Conservation (phyloP, 1,284 basidiomycete species). For the Leccinum solheimii region DNA sequence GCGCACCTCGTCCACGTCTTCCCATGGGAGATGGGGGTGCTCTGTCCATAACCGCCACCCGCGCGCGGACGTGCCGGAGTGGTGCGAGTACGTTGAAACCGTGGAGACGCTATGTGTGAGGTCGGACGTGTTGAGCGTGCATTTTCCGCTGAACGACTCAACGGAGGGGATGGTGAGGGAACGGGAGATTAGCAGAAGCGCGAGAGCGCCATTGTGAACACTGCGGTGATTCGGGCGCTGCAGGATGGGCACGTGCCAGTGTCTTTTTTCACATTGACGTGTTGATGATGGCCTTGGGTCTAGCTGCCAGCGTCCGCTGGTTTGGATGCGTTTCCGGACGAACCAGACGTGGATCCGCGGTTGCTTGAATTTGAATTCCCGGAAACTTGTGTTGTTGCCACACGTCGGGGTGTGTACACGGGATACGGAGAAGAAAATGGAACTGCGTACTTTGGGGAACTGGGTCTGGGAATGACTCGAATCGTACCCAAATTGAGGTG, state of each 20-base stretch:
- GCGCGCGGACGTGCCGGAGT: too few relatives aligned
- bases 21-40: constrained; percentile 70
- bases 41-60: constrained; percentile 74
- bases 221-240: constrained; percentile 57
- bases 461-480: constrained; percentile 26
- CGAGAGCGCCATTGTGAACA: constrained; percentile 83
- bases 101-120: constrained; percentile 72
- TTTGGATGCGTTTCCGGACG: constrained; percentile 87
- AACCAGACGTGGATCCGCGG: constrained; percentile 81
- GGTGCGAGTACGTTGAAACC: constrained; percentile 68
- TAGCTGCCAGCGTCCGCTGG: constrained; percentile 61
- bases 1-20: constrained; percentile 70
- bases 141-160: constrained; percentile 68
- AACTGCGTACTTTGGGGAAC: constrained; percentile 72
- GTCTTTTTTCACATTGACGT: too few relatives aligned
- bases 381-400: constrained; percentile 77
- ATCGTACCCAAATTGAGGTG: background rate
- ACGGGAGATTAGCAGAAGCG: constrained; percentile 77
- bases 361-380: constrained; percentile 65
- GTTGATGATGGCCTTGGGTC: constrained; percentile 40
- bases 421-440: constrained; percentile 79
- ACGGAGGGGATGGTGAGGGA: constrained; percentile 80
- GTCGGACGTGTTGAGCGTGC: constrained; percentile 79
- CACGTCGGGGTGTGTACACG: constrained; percentile 81
- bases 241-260: constrained; percentile 51